Evolutionary conservation across 352 stramenopile species (phyloP), one percentile per base, ranked within the genome.

Genomic region (Globisporangium camurandrum): DNA sequence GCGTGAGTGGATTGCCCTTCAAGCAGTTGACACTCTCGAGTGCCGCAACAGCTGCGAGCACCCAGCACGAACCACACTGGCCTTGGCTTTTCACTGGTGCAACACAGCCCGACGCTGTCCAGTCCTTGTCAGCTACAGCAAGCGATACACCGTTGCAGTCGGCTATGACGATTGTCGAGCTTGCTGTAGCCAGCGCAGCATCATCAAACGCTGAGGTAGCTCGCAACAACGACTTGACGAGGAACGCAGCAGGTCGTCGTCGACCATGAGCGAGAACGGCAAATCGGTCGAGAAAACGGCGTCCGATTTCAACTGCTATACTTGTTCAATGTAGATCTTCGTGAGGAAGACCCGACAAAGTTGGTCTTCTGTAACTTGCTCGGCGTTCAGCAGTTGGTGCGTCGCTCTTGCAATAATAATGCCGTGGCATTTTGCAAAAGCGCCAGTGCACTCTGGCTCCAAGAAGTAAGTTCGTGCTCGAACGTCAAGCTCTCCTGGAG

Each of bases 51-150:
- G 93, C 87, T 1, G 94, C 96, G 67, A 99, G 99, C 0, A 92
- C 90, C 95, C 96, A 99, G 74, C 97, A 99, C n/a, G 88, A 97
- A 36, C 96, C 96, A 63, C 96, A 99, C 8, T 86, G 54, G 9
- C 92, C 97, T 68, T 99, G 97, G 67, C 99, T 93, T 62, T 98
- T 98, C 19, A 99, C 61, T 4, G 24, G 17, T 7, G 65, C 64
- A 11, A 88, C 67, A 42, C 76, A 88, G 14, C 65, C 67, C 0
- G 70, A 83, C 4, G 58, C 68, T 9, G 67, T 86, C 77, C 80
- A 88, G 49, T 88, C 76, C 44, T 74, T 71, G 24, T 68, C 59
- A 19, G 48, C 51, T 4, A 51, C 56, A 11, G 22, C 23, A 31
- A 44, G 16, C 4, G 19, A 9, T 17, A n/a, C n/a, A 11, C 6